Evolutionary conservation across 352 stramenopile genomes (phyloP).

Genomic region (Pythium insidiosum): DNA sequence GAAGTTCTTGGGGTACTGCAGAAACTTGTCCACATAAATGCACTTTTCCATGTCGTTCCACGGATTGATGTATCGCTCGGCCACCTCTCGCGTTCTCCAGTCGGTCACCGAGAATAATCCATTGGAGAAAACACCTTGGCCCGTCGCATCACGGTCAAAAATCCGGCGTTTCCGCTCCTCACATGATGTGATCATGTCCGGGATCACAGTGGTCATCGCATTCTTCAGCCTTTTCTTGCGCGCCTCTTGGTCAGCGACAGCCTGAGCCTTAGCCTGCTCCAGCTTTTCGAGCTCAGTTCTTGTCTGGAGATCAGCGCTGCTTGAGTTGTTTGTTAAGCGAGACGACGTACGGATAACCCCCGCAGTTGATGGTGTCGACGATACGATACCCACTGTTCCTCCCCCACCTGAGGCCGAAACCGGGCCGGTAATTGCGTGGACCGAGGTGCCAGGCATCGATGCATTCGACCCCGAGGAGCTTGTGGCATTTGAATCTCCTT

Average conservation of each 20-base stretch:
- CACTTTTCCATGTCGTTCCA: slow-evolving; percentile 99
- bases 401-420: too few relatives aligned
- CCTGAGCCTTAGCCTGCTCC: slow-evolving; percentile 69
- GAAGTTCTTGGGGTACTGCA: slow-evolving; percentile 99
- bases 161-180: slow-evolving; percentile 42
- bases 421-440: too few relatives aligned
- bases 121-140: slow-evolving; percentile 58
- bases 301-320: slow-evolving; percentile 45
- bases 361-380: slow-evolving; percentile 7
- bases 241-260: slow-evolving; percentile 70
- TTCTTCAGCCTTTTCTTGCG: slow-evolving; percentile 81
- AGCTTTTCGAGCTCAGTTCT: slow-evolving; percentile 78
- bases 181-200: slow-evolving; percentile 70
- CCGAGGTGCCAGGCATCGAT: too few relatives aligned
- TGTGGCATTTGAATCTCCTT: slow-evolving; percentile 20
- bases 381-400: not conserved
- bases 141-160: slow-evolving; percentile 43
- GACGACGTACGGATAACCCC: slow-evolving; percentile 66
- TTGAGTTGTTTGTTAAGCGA: slow-evolving; percentile 83
- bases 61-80: slow-evolving; percentile 85
- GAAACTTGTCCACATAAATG: slow-evolving; percentile 98
- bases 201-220: slow-evolving; percentile 71
- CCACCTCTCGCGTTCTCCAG: slow-evolving; percentile 55
- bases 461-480: not conserved
- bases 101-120: slow-evolving; percentile 52